phyloP scores from a whole-genome alignment of 2,329 filamentous ascomycete species.

The Neofusicoccum kwambonambiense region DNA sequence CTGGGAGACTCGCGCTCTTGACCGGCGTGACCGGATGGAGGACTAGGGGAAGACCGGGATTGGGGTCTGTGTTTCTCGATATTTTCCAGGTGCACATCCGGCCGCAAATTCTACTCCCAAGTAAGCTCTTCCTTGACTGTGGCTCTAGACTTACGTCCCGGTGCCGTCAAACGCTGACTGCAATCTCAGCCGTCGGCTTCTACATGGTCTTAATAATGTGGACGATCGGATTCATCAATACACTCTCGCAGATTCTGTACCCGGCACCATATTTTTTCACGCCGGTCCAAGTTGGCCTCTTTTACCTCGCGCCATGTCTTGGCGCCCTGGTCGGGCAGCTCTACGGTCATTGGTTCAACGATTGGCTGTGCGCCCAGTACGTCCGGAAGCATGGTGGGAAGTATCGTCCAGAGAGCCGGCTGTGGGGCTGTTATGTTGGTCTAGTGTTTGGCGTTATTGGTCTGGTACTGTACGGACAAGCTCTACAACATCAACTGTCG shows the following conservation, averaged over 20 bases:
- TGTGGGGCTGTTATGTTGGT: conserved; percentile 32
- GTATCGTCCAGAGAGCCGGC: conserved; percentile 30
- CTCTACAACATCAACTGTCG: conserved; percentile 32
- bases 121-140: not conserved
- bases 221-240: conserved; percentile 28
- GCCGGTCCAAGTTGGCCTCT: conserved; percentile 26
- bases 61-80: not conserved
- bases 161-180: not conserved
- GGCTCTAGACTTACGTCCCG: too few relatives aligned
- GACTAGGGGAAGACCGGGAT: not conserved
- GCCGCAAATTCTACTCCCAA: not conserved
- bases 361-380: conserved; percentile 33
- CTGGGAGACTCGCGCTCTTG: not conserved
- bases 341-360: conserved; percentile 39
- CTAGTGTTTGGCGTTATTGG: conserved; percentile 32
- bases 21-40: not conserved
- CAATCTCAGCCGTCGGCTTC: conserved; percentile 12
- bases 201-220: conserved; percentile 26
- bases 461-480: conserved; percentile 33
- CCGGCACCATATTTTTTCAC: conserved; percentile 21
- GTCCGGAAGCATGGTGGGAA: conserved; percentile 26
- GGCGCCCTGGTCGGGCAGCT: conserved; percentile 32
- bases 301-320: conserved; percentile 36
- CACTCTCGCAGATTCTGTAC: conserved; percentile 24
- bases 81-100: not conserved